Evolutionary conservation across 2,329 filamentous ascomycete species (phyloP), one percentile per base, ranked within the genome.

Genomic region (Pseudocercospora pini-densiflorae): DNA sequence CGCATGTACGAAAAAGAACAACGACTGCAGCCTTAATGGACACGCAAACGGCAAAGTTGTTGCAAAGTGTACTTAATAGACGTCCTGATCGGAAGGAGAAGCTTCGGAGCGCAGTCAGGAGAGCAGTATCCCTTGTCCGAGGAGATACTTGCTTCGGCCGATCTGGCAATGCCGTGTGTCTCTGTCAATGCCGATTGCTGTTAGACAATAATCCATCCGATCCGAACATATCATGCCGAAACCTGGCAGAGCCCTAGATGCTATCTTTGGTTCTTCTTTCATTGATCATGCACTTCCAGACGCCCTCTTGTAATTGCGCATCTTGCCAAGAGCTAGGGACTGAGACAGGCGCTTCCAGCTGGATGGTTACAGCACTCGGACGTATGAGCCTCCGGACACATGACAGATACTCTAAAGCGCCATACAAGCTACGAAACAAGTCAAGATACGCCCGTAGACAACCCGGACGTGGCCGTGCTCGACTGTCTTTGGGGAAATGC

Each of bases 331-430:
- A 23, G n/a, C n/a, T 23, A n/a, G n/a, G 45, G 5, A 12, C n/a
- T 49, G 45, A 49, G 45, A 49, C 45, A 49, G 45, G 45, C 47
- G 47, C 47, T 51, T 49, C 47, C 19, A 51, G 19, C 47, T 51
- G 47, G 47, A 24, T 27, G 47, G 47, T 12, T 16, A 51, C 9
- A 27, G 21, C 47, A 36, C 47, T 14, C 47, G 47, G 47, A 23
- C 23, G 9, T 5, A 16, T 7, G 47, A 24, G 23, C 14, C 47
- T 24, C 47, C 47, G 47, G 1, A 16, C 3, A 51, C 9, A 51
- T 51, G 47, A 24, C 47, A 51, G 47, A 14, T 51, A 43, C 40
- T 43, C 40, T 43, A 43, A 43, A 43, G 40, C 40, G 40, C 40
- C 40, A 43, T 19, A 43, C 1, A 43, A 43, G n/a, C 40, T 16